phyloP scores from a whole-genome alignment of 495 filamentous ascomycete species.

The Penicillium coprophilum region DNA sequence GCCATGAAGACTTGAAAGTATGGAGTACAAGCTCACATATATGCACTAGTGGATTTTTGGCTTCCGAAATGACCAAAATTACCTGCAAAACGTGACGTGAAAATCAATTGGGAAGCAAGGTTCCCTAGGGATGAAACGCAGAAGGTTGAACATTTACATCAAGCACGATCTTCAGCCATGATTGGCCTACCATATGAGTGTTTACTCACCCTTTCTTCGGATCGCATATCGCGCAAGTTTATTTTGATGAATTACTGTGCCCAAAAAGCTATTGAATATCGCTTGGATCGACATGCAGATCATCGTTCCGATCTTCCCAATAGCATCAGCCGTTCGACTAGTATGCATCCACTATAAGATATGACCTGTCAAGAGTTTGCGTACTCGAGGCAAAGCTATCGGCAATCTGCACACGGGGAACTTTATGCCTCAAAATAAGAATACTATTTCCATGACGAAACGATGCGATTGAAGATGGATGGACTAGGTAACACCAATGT shows the following conservation, averaged over 20 bases:
- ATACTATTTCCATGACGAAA: neutral
- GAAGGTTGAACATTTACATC: neutral
- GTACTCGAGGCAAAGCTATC: constrained; percentile 11
- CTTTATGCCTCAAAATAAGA: neutral
- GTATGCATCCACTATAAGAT: constrained; percentile 15
- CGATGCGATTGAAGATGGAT: neutral
- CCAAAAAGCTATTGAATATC: constrained; percentile 7
- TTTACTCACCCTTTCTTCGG: neutral
- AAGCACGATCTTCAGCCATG: neutral
- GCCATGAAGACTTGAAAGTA: too few relatives aligned
- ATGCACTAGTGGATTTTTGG: neutral
- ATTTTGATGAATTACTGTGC: neutral
- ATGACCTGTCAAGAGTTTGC: constrained; percentile 24
- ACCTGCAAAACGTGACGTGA: neutral
- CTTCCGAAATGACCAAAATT: neutral
- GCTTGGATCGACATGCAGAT: constrained; percentile 21
- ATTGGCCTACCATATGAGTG: neutral
- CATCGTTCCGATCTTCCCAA: constrained; percentile 10
- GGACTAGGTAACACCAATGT: constrained; percentile 8
- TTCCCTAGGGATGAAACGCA: neutral
- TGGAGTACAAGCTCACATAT: neutral
- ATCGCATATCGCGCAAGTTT: neutral
- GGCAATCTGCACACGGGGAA: constrained; percentile 17
- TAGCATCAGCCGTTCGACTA: neutral
- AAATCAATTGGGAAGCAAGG: neutral